These are phyloP conservation scores for Dactylellina drechsleri DNA, from an alignment of 2,329 filamentous ascomycete species.

Conservation along the genomic window DNA sequence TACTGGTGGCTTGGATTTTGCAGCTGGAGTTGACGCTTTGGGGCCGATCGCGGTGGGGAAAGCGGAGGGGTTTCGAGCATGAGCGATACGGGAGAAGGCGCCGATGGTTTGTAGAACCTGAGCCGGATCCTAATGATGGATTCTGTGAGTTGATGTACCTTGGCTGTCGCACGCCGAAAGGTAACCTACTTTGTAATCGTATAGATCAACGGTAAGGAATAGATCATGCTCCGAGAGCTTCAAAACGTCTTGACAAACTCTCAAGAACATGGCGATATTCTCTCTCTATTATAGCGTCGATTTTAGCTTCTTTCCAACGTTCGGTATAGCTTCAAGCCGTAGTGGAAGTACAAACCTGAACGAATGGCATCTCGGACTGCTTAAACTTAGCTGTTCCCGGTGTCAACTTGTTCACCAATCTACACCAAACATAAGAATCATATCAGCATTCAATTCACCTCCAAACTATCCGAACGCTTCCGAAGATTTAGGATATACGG, in stretches of 20 bases:
- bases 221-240: constrained; percentile 92
- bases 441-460: background rate
- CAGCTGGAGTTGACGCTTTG: constrained; percentile 66
- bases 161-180: background rate
- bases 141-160: background rate
- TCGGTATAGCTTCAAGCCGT: background rate
- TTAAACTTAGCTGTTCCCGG: constrained; percentile 70
- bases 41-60: constrained; percentile 78
- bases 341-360: constrained; percentile 68
- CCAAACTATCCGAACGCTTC: constrained; percentile 2
- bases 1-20: constrained; percentile 41
- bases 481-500: constrained; percentile 60
- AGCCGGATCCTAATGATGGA: constrained; percentile 73
- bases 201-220: constrained; percentile 96
- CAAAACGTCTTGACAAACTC: constrained; percentile 82
- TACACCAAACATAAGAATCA: constrained; percentile 3
- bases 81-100: constrained; percentile 88
- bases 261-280: constrained; percentile 95
- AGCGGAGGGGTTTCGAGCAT: constrained; percentile 75
- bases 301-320: background rate
- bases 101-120: constrained; percentile 93
- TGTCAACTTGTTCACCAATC: constrained; percentile 38
- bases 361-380: constrained; percentile 92
- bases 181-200: constrained; percentile 74
- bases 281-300: constrained; percentile 67